Evolutionary conservation across 2,329 filamentous ascomycete species (phyloP), one percentile per base, ranked within the genome.

Genomic region (Fusarium clavum): DNA sequence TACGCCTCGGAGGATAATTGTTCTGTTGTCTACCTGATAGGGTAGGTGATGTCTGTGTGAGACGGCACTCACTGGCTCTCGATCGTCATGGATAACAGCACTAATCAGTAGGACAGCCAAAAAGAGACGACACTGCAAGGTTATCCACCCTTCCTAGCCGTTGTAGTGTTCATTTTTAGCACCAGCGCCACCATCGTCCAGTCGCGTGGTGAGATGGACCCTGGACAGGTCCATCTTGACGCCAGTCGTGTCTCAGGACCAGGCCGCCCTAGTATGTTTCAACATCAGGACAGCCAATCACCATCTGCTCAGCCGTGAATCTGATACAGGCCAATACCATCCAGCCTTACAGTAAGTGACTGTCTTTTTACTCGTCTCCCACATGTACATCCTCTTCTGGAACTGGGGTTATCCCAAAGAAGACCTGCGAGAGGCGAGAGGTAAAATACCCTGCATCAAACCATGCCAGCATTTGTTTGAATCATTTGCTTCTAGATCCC

Each of bases 261-360:
- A 52, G 70, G 49, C 29, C 58, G 24, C 59, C 70, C 67, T 64
- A 69, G 63, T 63, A 45, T 62, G 73, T 76, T 76, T 76, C 73
- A 76, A 64, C 65, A 63, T 76, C 69, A 76, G 74, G 73, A 51
- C 70, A 66, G 55, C 73, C 69, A 75, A 57, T 75, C 57, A 59
- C 29, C n/a, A 47, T 4, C 30, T 44, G 22, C 44, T 24, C 12
- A 38, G 27, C 32, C 34, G 43, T 20, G 24, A 52, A 56, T 71
- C 73, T 72, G 71, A 74, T 66, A 74, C 73, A 54, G 34, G 14
- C 57, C 45, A 55, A 47, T 47, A 44, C 34, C 34, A 56, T 58
- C 48, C 65, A 64, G 54, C 60, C 68, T 58, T 69, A 61, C 45
- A 29, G 34, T 38, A n/a, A 38, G 34, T 38, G 34, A n/a, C 10